Evolutionary conservation across 331 rosid genomes (phyloP), one percentile per base, ranked within the genome.

Genomic region (Saraca asoca): DNA sequence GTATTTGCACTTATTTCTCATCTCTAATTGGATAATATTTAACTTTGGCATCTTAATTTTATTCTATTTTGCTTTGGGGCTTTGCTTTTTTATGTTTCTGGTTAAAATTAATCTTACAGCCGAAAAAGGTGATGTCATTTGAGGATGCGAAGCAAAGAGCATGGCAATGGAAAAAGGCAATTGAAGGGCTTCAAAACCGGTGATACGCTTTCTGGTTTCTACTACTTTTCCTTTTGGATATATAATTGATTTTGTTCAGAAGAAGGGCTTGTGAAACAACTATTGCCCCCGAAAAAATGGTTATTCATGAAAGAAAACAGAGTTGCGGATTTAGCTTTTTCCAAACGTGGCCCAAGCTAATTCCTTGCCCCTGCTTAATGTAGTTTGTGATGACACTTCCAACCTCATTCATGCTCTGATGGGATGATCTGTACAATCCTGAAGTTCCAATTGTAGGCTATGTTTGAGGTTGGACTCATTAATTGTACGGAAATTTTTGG

Each of bases 121-220:
- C 99, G 5, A 94, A 94, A 68, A 94, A 94, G 87, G 85, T 94
- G 51, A 55, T 87, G 69, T 79, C 90, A 6, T 94, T 90, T 24
- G 97, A 94, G 84, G 99, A 94, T 58, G 80, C 95, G n/a, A 94
- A 94, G 74, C 99, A 90, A 78, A 85, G 96, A 79, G 96, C 97
- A 5, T 80, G 80, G 80, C 95, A 86, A 54, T 94, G 97, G 99
- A 94, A 94, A 85, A 94, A 90, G 84, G 95, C 97, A 8, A 94
- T 94, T 6, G 99, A 94, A 80, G 99, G 82, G 67, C 97, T 94
- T 85, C 97, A 94, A 76, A 94, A 88, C 73, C 81, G 88, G 87
- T 94, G 95, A 90, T 58, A 75, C 68, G 37, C 41, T 20, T 74
- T 62, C 33, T 48, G 72, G 67, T 78, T 74, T 73, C 51, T 75